Base-by-base conservation (phyloP, 768 basidiomycete genomes). In the Mycena latifolia region DNA sequence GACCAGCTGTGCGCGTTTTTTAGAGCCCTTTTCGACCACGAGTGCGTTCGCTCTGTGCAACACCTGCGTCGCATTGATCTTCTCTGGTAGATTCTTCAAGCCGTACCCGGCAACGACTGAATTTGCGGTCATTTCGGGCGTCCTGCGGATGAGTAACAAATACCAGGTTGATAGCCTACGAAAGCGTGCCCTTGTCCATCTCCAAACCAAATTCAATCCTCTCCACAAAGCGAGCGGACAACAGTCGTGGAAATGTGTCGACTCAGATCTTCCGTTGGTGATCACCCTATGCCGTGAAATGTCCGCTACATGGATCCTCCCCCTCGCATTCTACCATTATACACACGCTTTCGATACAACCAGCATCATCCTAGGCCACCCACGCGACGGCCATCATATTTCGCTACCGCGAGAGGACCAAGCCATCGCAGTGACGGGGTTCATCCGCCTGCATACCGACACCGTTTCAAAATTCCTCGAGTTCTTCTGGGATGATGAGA, bases 121-220 rank as follows among this genome's bases (percentile, higher is more conserved):
- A 25, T 61, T 20, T 15, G 29, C 48, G 3, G 43, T 37, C 4
- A 43, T 61, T 37, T 7, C 12, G n/a, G 60, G 60, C 14, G 29
- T 61, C 11, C 51, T 61, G 12, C 50, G 27, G 37, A 31, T 61
- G 22, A 61, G 60, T n/a, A 11, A 52, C 18, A 52, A 60, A 24
- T 48, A 60, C 35, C 22, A 48, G 20, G 33, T 60, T 5, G 50
- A 60, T 18, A 39, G 48, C 25, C 17, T 60, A 14, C 58, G 58
- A 9, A 50, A 52, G 14, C 50, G 58, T 5, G 46, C 51, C 14
- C 28, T 53, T 15, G 51, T 54, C 28, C 50, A 45, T 35, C 43
- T 22, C 46, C 2, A 39, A 27, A 15, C 39, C 18, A 18, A 5
- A 39, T 39, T 39, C 17, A 5, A 5, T 39, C 39, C 14, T 12